Evolutionary conservation across 2,329 filamentous ascomycete species (phyloP).

Genomic region (Cladosporium velox): DNA sequence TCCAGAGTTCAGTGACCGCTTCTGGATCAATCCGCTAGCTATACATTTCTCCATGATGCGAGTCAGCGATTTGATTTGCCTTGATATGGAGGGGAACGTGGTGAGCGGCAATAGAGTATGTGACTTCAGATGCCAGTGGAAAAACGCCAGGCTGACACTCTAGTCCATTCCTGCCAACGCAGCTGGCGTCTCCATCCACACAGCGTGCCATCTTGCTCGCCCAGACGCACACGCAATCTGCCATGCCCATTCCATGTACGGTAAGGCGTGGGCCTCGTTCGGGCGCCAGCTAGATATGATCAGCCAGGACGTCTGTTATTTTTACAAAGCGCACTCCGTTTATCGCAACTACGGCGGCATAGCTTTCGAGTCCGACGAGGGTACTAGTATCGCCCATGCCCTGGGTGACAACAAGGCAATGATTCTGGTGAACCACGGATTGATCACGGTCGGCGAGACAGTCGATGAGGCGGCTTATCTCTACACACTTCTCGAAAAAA

Average conservation of each 20-base stretch:
- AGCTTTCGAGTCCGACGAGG: constrained; percentile 45
- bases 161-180: constrained; percentile 36
- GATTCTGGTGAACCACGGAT: constrained; percentile 44
- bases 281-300: constrained; percentile 57
- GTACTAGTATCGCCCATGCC: constrained; percentile 40
- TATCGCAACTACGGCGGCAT: constrained; percentile 48
- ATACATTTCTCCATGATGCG: constrained; percentile 83
- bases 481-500: constrained; percentile 63
- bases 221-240: constrained; percentile 46
- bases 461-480: constrained; percentile 43
- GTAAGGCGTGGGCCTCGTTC: constrained; percentile 44
- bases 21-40: constrained; percentile 64
- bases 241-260: constrained; percentile 43
- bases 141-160: not conserved
- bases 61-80: constrained; percentile 46
- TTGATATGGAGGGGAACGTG: constrained; percentile 23
- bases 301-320: constrained; percentile 43
- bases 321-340: constrained; percentile 38
- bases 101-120: constrained; percentile 16
- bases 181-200: constrained; percentile 48
- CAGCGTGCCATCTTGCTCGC: constrained; percentile 39
- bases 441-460: constrained; percentile 42
- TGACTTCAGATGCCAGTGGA: not conserved
- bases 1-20: constrained; percentile 48
- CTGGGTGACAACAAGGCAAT: constrained; percentile 40